Base-by-base conservation (phyloP, 352 stramenopile species). In the Phytophthora fragariae region DNA sequence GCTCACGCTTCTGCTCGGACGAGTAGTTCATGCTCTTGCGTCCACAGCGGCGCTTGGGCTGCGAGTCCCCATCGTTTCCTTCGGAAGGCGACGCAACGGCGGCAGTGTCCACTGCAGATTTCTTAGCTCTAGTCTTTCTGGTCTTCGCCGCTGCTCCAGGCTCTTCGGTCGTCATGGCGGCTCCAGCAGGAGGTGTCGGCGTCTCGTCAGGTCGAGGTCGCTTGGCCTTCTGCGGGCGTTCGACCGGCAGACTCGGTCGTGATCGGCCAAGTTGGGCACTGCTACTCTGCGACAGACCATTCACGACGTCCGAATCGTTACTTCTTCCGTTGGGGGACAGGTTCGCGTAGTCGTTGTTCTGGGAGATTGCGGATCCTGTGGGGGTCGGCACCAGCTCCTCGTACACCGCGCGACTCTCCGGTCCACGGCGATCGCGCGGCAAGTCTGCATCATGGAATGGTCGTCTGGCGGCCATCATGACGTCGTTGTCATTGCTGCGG, bases 1-100 rank as follows among this genome's bases (percentile, higher is more conserved):
- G 86, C 72, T 95, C 88, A 29, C 88, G 88, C 73, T 95, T 95
- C 49, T 95, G 83, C 60, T 93, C 86, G 0, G 85, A 93, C 33
- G 86, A 93, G 57, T 93, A 95, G 77, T 95, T 95, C 88, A 95
- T 95, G 62, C 83, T 93, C 76, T 95, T 95, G 52, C 88, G 84
- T 39, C 88, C 88, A 53, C 88, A 95, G 1, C 86, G 86, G 12
- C 86, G 83, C 67, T 94, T 94, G n/a, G 77, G 72, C 11, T 82
- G 73, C 2, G 17, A 41, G 17, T 73, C 67, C 1, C 10, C 35
- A 19, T 70, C 73, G 6, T 75, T 73, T 24, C 27, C 50, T 56
- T 66, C 63, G 0, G 50, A 50, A 17, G 47, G 47, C 5, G 47
- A 54, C n/a, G 55, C 19, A 17, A 39, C 31, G 14, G 33, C 33